Evolutionary conservation across 2,329 filamentous ascomycete genomes (phyloP), one percentile per base, ranked within the genome.

Genomic region (Sordariomycetes sp.): DNA sequence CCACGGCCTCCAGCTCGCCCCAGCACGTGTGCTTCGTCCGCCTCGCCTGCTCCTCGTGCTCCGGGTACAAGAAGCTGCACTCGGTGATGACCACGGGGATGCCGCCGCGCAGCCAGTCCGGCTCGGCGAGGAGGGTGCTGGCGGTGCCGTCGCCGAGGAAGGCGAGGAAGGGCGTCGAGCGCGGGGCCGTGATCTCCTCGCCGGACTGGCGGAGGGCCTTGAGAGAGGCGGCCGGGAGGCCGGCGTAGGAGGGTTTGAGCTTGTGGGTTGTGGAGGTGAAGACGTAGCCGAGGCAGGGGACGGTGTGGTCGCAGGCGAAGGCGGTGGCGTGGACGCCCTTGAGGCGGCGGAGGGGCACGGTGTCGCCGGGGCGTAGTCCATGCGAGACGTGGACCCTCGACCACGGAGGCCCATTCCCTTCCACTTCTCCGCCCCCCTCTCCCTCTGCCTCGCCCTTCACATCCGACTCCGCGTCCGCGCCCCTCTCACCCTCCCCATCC

Each of bases 91-190:
- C 75, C 5, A 78, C 74, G 7, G 71, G 68, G 16, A 78, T 70
- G 0, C 68, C 73, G 0, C 65, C 63, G 2, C 59, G 55, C 32
- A 79, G 60, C 74, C 76, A 78, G 25, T 64, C 61, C 0, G 74
- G 74, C 56, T 66, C 73, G 0, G 64, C 64, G 12, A 70, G 71
- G 8, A 79, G 66, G 3, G 70, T 72, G 18, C 65, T 63, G 4
- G 73, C 69, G 1, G 76, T 77, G 1, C 74, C 76, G 62, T 79
- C 76, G 6, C 76, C 76, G 3, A 79, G 65, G 57, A 79, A 79
- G 12, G 76, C 76, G 54, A 79, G 76, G 1, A 78, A 68, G 43
- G 74, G 72, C 6, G 65, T 65, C 4, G 66, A 67, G 5, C 71
- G 69, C 3, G 71, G 67, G 1, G 67, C 69, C 1, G 76, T 78